A percentile compares a stretch with the other conserved stretches of the same genome.
Conservation (phyloP, 2,329 filamentous ascomycete species). For the Penicillium sp. region DNA sequence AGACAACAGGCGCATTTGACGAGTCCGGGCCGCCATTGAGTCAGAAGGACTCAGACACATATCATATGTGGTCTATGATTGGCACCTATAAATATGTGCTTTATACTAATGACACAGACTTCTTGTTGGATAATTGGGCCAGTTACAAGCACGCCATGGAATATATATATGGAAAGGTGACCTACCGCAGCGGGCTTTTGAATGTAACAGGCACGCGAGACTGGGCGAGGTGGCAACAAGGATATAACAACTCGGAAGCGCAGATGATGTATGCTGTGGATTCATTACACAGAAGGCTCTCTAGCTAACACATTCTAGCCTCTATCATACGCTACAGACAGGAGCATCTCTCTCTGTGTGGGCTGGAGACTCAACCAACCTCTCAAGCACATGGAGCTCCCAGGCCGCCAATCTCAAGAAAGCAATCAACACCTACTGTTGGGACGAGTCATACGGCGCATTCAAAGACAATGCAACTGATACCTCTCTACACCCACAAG, state of each 20-base stretch:
- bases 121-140: conserved; percentile 49
- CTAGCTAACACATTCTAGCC: conserved; percentile 19
- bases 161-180: conserved; percentile 46
- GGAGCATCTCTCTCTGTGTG: conserved; percentile 53
- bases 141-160: conserved; percentile 51
- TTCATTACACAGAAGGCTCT: not conserved
- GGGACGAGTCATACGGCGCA: conserved; percentile 49
- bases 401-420: conserved; percentile 39
- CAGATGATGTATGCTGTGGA: conserved; percentile 46
- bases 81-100: conserved; percentile 59
- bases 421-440: conserved; percentile 50
- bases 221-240: conserved; percentile 53
- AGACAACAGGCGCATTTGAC: conserved; percentile 34
- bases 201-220: conserved; percentile 52
- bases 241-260: conserved; percentile 52
- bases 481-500: conserved; percentile 57
- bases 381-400: conserved; percentile 43
- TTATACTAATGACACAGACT: conserved; percentile 53
- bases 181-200: conserved; percentile 46
- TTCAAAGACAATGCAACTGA: conserved; percentile 55
- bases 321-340: conserved; percentile 56
- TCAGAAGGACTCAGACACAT: conserved; percentile 36
- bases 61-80: conserved; percentile 55
- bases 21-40: conserved; percentile 37
- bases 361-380: conserved; percentile 42